Evolutionary conservation across 2,329 filamentous ascomycete genomes (phyloP).

Genomic region (Botrytis sinoallii): DNA sequence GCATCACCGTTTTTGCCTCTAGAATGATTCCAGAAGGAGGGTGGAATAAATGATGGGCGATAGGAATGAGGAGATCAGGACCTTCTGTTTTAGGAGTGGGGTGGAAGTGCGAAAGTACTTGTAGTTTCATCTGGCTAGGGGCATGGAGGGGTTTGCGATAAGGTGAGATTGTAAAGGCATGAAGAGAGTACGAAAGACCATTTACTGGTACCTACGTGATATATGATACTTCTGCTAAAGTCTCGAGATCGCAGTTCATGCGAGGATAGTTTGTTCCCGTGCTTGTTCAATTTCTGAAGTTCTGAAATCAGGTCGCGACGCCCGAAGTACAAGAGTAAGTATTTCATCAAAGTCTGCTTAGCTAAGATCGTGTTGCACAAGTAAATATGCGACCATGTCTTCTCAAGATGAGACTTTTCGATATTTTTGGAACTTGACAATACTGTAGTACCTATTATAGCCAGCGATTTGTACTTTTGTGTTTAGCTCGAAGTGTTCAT

Average conservation of each 20-base stretch:
- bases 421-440: background rate
- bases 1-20: constrained; percentile 13
- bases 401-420: background rate
- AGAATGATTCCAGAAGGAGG: constrained; percentile 18
- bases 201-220: background rate
- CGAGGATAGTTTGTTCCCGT: background rate
- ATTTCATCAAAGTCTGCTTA: background rate
- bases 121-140: constrained; percentile 15
- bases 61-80: background rate
- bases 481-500: background rate
- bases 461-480: background rate
- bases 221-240: background rate
- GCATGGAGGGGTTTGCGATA: constrained; percentile 18
- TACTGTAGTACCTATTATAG: background rate
- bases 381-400: background rate
- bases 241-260: background rate
- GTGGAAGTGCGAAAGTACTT: constrained; percentile 2
- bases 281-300: background rate
- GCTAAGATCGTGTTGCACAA: background rate
- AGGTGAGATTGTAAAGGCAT: constrained; percentile 9
- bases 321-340: background rate
- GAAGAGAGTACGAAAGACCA: background rate
- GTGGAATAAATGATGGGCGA: constrained; percentile 1
- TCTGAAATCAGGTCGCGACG: background rate
- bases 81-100: constrained; percentile 16